Evolutionary conservation across 768 basidiomycete genomes (phyloP).

Genomic region (Lactarius indigo): DNA sequence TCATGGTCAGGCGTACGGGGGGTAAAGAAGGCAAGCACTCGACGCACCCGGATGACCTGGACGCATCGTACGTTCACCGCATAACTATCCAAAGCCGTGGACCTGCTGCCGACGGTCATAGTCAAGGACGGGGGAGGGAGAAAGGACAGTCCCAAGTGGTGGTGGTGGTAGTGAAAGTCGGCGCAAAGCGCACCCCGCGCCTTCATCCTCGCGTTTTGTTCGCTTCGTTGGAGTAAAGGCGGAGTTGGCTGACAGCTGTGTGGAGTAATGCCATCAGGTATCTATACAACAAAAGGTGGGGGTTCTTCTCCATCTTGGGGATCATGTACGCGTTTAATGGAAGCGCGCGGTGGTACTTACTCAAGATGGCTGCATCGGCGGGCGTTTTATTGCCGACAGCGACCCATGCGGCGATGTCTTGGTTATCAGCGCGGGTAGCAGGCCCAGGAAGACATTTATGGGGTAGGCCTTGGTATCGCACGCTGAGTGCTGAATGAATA

Average conservation of each 20-base stretch:
- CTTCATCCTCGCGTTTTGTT: neutral
- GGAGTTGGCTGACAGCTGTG: slow-evolving; percentile 1
- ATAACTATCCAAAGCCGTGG: neutral
- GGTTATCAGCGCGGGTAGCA: neutral
- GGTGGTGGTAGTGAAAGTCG: neutral
- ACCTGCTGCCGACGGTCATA: neutral
- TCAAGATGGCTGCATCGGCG: neutral
- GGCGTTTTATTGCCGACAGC: neutral
- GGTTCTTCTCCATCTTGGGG: neutral
- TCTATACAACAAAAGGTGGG: neutral
- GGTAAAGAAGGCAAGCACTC: too few relatives aligned
- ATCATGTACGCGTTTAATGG: neutral
- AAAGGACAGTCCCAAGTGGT: neutral
- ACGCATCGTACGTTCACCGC: slow-evolving; percentile 19
- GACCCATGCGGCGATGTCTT: neutral
- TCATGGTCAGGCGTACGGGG: neutral
- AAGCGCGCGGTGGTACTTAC: neutral
- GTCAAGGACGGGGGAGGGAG: neutral
- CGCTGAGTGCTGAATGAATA: neutral
- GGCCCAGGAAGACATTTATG: neutral
- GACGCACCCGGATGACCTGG: slow-evolving; percentile 9
- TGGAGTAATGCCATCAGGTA: neutral
- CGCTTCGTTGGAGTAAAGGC: neutral
- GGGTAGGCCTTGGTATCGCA: neutral
- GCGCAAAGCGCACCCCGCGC: neutral